Evolutionary conservation across 169 alveolate genomes (phyloP).

Genomic region (Prorocentrum cordatum): DNA sequence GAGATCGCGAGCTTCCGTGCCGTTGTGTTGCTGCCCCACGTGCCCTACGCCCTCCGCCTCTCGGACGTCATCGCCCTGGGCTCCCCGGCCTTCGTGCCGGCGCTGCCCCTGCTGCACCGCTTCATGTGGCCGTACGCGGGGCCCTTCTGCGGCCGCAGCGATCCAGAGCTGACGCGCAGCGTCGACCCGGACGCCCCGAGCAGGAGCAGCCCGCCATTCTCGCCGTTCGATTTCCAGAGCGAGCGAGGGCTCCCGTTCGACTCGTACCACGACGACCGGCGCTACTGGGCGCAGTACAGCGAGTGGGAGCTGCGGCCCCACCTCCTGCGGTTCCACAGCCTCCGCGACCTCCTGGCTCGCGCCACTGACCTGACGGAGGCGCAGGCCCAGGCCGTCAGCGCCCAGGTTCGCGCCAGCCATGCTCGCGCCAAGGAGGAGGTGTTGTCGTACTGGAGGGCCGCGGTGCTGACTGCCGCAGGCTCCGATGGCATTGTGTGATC

Average conservation of each 20-base stretch:
- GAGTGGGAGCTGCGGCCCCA: conserved; percentile 63
- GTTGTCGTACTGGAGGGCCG: too few species aligned
- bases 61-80: conserved; percentile 50
- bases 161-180: conserved; percentile 10
- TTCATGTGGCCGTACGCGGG: conserved; percentile 61
- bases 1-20: conserved; percentile 8
- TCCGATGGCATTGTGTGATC: too few species aligned
- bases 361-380: too few species aligned
- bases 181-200: conserved; percentile 14
- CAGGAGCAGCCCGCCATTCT: conserved; percentile 1
- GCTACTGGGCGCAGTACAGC: conserved; percentile 39
- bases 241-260: neutral
- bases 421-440: too few species aligned
- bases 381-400: too few species aligned
- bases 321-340: conserved; percentile 10
- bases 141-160: conserved; percentile 63
- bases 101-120: conserved; percentile 36
- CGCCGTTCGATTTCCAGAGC: conserved; percentile 41
- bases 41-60: conserved; percentile 41
- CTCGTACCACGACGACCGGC: neutral
- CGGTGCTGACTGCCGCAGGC: too few species aligned
- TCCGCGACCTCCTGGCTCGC: too few species aligned
- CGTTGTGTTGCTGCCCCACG: conserved; percentile 11
- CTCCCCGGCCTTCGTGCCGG: conserved; percentile 39
- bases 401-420: too few species aligned